Percentiles rank a stretch among this genome's conserved stretches.
Evolutionary conservation across 495 filamentous ascomycete genomes (phyloP).

Genomic region (Lichenothelia convexa): DNA sequence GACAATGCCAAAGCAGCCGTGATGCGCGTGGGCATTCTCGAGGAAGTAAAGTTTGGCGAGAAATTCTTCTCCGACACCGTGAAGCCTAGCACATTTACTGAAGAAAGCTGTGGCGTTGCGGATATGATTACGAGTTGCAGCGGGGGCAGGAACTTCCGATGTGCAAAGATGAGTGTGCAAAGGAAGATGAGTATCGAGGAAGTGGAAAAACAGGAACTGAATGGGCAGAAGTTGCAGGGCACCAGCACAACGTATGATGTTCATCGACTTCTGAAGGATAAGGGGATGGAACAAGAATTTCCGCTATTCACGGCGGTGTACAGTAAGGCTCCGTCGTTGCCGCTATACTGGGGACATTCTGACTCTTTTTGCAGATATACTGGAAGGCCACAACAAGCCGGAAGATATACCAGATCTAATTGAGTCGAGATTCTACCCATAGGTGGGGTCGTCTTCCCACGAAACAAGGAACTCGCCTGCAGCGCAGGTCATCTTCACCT

Average conservation of each 20-base stretch:
- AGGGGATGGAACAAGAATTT: constrained; percentile 62
- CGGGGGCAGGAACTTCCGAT: constrained; percentile 83
- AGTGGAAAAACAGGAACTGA: constrained; percentile 75
- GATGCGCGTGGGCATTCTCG: constrained; percentile 84
- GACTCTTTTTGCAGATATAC: constrained; percentile 15
- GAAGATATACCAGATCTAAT: constrained; percentile 26
- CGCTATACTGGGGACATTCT: background rate
- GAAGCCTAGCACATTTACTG: constrained; percentile 69
- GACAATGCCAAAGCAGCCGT: constrained; percentile 95
- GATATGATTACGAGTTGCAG: constrained; percentile 90
- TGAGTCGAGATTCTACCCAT: too few species aligned
- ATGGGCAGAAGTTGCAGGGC: constrained; percentile 94
- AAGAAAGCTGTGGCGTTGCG: constrained; percentile 89
- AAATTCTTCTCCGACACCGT: constrained; percentile 75
- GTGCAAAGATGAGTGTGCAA: constrained; percentile 75
- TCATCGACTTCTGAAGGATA: constrained; percentile 63
- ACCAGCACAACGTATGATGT: constrained; percentile 84
- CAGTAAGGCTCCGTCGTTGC: constrained; percentile 24
- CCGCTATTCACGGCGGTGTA: constrained; percentile 81
- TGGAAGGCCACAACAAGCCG: constrained; percentile 24
- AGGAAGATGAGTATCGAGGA: constrained; percentile 62
- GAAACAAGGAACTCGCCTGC: too few species aligned
- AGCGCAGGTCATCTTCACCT: too few species aligned
- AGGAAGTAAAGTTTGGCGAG: constrained; percentile 89
- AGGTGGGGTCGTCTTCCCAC: too few species aligned